Percentiles rank a stretch among this genome's conserved stretches.
These are phyloP conservation scores for Glycyrrhiza uralensis DNA, from an alignment of 306 rosid species.

Conservation along the genomic window DNA sequence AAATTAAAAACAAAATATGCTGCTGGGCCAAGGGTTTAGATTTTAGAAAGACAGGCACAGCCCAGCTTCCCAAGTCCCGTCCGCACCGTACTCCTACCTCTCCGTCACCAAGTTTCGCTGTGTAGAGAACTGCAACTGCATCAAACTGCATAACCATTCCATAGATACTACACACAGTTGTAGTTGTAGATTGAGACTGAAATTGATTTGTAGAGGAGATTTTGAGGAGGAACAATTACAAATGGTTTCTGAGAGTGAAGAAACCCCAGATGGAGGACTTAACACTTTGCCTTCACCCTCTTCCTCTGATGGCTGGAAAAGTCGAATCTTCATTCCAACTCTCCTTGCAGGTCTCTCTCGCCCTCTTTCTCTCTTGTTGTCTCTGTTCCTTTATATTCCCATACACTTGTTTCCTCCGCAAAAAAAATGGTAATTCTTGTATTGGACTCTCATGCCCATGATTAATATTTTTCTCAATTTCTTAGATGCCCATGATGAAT, in stretches of 20 bases:
- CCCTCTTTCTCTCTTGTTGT: background rate
- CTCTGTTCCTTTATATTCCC: background rate
- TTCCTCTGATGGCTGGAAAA: slow-evolving; percentile 52
- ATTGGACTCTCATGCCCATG: background rate
- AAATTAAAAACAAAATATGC: no score
- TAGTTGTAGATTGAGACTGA: no score
- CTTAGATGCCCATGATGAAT: background rate
- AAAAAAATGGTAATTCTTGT: background rate
- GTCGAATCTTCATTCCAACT: slow-evolving; percentile 60
- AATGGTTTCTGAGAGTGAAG: slow-evolving; percentile 31
- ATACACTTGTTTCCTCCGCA: background rate
- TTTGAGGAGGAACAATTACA: background rate
- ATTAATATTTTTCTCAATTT: background rate
- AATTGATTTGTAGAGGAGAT: background rate
- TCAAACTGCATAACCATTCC: no score
- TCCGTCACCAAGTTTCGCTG: no score
- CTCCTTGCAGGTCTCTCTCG: slow-evolving; percentile 61
- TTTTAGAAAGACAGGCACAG: no score
- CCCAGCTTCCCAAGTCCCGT: no score
- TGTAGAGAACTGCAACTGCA: no score
- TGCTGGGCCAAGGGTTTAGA: no score
- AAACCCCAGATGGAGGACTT: slow-evolving; percentile 7
- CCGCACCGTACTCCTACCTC: no score
- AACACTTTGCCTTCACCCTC: slow-evolving; percentile 35
- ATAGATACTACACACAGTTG: no score